phyloP scores from a whole-genome alignment of 306 rosid genomes.

The Vachellia collinsii region DNA sequence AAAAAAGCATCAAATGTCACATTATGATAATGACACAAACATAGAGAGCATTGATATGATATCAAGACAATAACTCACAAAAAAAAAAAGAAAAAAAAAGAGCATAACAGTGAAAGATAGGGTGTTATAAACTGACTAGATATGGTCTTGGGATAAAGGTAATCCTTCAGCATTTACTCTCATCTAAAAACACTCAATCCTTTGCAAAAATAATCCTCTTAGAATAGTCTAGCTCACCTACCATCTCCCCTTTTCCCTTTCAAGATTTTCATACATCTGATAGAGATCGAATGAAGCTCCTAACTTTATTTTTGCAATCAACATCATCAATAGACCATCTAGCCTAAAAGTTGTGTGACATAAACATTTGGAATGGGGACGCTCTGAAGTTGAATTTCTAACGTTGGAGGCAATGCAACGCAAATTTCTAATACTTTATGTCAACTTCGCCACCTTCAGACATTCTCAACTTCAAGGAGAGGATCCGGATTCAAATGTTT shows the following conservation, averaged over 20 bases:
- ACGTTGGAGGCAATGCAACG: neutral
- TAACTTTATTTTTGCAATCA: constrained; percentile 11
- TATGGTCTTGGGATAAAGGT: neutral
- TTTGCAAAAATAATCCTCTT: neutral
- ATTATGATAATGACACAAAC: neutral
- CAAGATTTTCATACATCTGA: constrained; percentile 8
- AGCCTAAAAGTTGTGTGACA: neutral
- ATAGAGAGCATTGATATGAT: neutral
- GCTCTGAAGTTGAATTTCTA: neutral
- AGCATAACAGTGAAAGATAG: neutral
- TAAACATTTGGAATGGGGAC: neutral
- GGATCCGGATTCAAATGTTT: neutral
- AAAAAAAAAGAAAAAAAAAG: no score
- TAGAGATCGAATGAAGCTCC: neutral
- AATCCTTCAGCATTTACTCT: constrained; percentile 21
- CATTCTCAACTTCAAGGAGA: neutral
- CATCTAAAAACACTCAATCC: neutral
- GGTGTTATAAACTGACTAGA: neutral
- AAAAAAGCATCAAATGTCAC: neutral
- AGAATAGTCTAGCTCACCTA: neutral
- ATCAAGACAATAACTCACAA: neutral
- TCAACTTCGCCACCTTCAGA: neutral
- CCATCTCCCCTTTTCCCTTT: constrained; percentile 17
- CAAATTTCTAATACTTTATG: neutral
- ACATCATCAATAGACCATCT: neutral